Base-by-base conservation (phyloP, 805 yeast genomes). In the Lipomyces sp. region DNA sequence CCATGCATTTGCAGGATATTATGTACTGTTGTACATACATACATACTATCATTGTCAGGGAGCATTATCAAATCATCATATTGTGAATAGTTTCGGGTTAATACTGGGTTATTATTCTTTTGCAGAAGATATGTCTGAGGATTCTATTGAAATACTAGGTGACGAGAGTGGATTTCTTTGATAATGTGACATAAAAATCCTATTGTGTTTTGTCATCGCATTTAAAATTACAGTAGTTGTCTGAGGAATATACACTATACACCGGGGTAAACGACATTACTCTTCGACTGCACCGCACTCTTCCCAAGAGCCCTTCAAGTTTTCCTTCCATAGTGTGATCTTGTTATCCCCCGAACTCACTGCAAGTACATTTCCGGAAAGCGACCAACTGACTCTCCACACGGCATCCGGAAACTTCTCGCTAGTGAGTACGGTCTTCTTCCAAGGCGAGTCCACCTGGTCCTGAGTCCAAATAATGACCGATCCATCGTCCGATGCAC, bases 301-400 rank as follows among this genome's bases (percentile, higher is more conserved):
- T 71, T 91, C 97, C 98, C 98, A 91, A 63, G 82, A 81, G 46
- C 97, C 97, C 63, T 82, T 82, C 59, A 90, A 75, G 65, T 83
- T 87, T 71, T 93, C 98, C 71, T 89, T 90, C 98, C 98, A 93
- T 68, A 93, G 77, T 29, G 96, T 88, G 39, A 93, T 91, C 71
- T 86, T 88, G 69, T 90, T 90, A 68, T 93, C 98, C 48, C 98
- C 98, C 42, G 97, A 96, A 43, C 93, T 82, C 38, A 93, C 85
- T 4, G 99, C 99, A 62, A 93, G 78, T 28, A 93, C 83, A 68
- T 93, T 93, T 47, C 99, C 99, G 41, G 95, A 84, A 61, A 90
- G 75, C 11, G 97, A 88, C 98, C 98, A 93, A 61, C 95, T 83
- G 43, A 95, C 95, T 68, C 97, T 83, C 98, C 98, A 93, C 61